These are phyloP conservation scores for Tuber calosporum DNA, from an alignment of 495 filamentous ascomycete genomes.

Conservation along the genomic window DNA sequence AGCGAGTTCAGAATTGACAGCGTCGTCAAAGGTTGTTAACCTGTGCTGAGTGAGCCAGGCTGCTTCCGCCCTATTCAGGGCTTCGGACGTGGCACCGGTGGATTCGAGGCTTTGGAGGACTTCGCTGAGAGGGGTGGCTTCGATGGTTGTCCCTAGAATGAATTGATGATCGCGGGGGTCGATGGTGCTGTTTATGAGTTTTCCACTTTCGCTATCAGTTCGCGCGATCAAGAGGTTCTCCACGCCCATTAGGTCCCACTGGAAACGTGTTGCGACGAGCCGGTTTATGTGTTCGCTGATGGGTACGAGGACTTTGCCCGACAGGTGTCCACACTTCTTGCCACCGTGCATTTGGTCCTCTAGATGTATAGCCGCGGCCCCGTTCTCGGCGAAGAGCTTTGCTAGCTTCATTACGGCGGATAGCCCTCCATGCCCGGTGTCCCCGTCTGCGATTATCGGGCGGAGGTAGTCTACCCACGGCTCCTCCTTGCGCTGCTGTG, in stretches of 20 bases:
- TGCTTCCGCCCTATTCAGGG: constrained; percentile 82
- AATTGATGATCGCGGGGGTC: constrained; percentile 94
- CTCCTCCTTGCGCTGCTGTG: constrained; percentile 61
- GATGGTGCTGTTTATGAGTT: constrained; percentile 78
- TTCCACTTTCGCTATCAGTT: constrained; percentile 90
- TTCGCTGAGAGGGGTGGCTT: constrained; percentile 73
- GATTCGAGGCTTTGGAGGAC: constrained; percentile 84
- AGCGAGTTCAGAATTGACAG: constrained; percentile 66
- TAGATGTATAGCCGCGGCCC: constrained; percentile 92
- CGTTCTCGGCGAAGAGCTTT: constrained; percentile 97
- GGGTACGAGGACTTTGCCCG: constrained; percentile 92
- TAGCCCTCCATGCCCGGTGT: constrained; percentile 87
- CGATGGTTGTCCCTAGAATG: constrained; percentile 74
- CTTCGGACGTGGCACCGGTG: constrained; percentile 61
- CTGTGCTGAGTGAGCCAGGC: constrained; percentile 81
- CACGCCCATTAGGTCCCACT: constrained; percentile 95
- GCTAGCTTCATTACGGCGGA: constrained; percentile 91
- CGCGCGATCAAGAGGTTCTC: constrained; percentile 92
- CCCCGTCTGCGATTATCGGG: constrained; percentile 94
- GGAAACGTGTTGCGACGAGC: constrained; percentile 81
- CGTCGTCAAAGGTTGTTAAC: constrained; percentile 85
- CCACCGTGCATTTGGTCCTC: constrained; percentile 96
- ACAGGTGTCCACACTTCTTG: constrained; percentile 96
- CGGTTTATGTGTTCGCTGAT: constrained; percentile 94
- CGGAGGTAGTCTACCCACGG: constrained; percentile 87